Conservation (phyloP, 306 rosid genomes). For the Begonia peltatifolia region DNA sequence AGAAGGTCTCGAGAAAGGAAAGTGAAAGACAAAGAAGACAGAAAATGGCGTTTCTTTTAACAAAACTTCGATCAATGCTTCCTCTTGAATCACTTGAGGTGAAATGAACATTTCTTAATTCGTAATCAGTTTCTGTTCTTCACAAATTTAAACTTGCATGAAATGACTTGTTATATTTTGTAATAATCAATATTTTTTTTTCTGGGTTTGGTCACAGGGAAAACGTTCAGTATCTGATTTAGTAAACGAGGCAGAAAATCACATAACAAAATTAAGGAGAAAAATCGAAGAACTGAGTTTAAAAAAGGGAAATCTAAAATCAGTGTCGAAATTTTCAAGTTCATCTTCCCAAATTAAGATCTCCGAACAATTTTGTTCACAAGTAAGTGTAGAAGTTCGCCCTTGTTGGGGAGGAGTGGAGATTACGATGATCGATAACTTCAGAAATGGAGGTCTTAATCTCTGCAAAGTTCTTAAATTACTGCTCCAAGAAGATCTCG, state of each 20-base stretch:
- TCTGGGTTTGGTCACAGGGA: constrained; percentile 6
- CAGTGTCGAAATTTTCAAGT: no score
- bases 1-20: constrained; percentile 24
- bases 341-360: not conserved
- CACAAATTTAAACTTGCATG: not conserved
- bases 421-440: constrained; percentile 12
- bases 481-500: constrained; percentile 17
- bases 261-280: constrained; percentile 1
- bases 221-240: constrained; percentile 3
- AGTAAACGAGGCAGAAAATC: constrained; percentile 1
- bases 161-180: not conserved
- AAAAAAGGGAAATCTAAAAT: constrained; percentile 1
- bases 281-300: constrained; percentile 2
- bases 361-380: not conserved
- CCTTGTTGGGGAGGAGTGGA: constrained; percentile 17
- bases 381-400: constrained; percentile 3
- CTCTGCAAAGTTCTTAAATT: constrained; percentile 20
- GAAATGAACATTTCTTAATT: not conserved
- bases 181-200: not conserved
- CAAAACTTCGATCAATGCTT: constrained; percentile 30
- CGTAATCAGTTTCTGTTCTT: not conserved
- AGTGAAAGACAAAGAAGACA: constrained; percentile 34
- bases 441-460: constrained; percentile 3
- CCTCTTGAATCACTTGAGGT: constrained; percentile 8
- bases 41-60: not conserved